Base-by-base conservation (phyloP, 2,329 filamentous ascomycete species). In the Diaporthe helianthi region DNA sequence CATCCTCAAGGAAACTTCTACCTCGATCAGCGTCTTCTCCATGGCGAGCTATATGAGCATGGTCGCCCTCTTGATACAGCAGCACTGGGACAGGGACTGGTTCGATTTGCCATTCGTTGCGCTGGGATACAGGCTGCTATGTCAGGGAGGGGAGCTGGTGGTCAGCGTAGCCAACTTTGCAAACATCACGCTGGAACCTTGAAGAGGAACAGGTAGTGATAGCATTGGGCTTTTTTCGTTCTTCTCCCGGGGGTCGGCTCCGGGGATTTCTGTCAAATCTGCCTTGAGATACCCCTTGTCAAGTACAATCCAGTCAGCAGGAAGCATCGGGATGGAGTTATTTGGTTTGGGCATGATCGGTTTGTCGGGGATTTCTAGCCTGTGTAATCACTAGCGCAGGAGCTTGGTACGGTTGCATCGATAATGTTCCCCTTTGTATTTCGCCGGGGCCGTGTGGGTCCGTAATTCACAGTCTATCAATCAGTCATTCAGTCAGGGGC, bases 1-100 rank as follows among this genome's bases (percentile, higher is more conserved):
- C 75, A 94, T 94, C 74, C 89, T 90, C 76, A 93, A 92, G 76
- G 92, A 93, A 81, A 94, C 92, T 1, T 89, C 89, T 55, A 91
- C 91, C 12, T 92, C 91, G n/a, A 86, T 94, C 72, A 89, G 90
- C 73, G 89, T 93, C 72, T 92, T 94, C 76, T 93, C 90, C 64
- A 88, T 92, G 72, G 90, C 91, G 46, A 92, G 89, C 80, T 93
- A 92, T 80, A 85, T 93, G 74, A 93, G 88, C 80, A 92, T 94
- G 89, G 86, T 89, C 65, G 86, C 87, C 13, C 80, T 94, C 63
- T 83, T 94, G 24, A 80, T 88, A 12, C 89, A 93, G 76, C 84
- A 92, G 67, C 89, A 93, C 77, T 79, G 86, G 68, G 87, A 86
- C 69, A 84, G 88, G 31, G 86, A 89, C 72, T 89, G 90, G 76